phyloP scores from a whole-genome alignment of 108 stramenopile species.

The Cyclotella baltica region DNA sequence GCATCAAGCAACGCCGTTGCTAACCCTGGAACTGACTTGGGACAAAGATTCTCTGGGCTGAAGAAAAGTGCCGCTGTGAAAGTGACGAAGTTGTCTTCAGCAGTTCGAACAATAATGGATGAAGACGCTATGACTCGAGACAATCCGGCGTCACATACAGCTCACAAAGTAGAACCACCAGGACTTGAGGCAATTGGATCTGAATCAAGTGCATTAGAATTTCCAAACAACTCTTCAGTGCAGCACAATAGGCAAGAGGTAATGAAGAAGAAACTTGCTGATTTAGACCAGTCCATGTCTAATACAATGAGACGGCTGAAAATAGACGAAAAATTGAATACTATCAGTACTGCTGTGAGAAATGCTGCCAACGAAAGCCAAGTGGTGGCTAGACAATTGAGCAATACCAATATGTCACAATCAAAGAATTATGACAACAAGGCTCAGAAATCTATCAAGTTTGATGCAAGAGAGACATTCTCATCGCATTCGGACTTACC shows the following conservation, averaged over 20 bases:
- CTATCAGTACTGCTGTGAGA: conserved; percentile 39
- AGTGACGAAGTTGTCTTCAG: conserved; percentile 15
- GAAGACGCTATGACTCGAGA: conserved; percentile 36
- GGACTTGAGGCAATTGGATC: conserved; percentile 11
- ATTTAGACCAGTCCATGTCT: conserved; percentile 35
- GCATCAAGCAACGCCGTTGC: background rate
- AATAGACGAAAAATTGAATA: conserved; percentile 45
- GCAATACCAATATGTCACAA: conserved; percentile 15
- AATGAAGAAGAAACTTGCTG: conserved; percentile 25
- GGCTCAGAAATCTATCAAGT: conserved; percentile 33
- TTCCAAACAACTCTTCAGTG: background rate
- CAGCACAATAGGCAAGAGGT: conserved; percentile 9
- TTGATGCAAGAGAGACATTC: conserved; percentile 53
- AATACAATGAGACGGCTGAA: conserved; percentile 40
- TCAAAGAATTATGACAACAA: conserved; percentile 18
- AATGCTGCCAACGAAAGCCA: conserved; percentile 26
- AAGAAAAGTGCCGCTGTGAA: conserved; percentile 23
- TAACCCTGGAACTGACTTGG: conserved; percentile 12
- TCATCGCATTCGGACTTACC: conserved; percentile 35
- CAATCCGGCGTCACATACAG: too few species aligned
- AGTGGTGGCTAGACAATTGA: conserved; percentile 23
- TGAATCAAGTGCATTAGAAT: conserved; percentile 1
- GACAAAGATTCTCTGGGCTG: conserved; percentile 25
- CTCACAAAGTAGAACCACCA: background rate
- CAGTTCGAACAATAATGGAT: conserved; percentile 26